These are phyloP conservation scores for Cystofilobasidium capitatum DNA, from an alignment of 768 basidiomycete genomes.

Conservation along the genomic window DNA sequence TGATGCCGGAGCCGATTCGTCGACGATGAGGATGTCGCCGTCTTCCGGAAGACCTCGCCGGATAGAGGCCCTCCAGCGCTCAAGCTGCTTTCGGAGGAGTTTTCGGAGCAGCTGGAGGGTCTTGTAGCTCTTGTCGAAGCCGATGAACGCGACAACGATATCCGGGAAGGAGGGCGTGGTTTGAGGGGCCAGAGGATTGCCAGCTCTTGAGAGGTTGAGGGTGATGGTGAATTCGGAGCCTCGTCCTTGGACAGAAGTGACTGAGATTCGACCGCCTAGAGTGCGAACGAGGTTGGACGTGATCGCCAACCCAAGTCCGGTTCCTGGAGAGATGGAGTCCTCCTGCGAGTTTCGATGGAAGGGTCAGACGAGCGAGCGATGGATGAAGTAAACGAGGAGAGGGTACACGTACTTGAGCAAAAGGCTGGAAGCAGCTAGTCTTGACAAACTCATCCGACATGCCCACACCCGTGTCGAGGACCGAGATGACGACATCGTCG, in stretches of 20 bases:
- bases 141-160: background rate
- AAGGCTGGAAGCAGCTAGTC: background rate
- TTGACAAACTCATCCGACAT: background rate
- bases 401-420: constrained; percentile 45
- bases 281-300: constrained; percentile 2
- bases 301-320: constrained; percentile 85
- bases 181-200: background rate
- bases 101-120: background rate
- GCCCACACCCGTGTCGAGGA: constrained; percentile 75
- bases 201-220: background rate
- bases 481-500: constrained; percentile 59
- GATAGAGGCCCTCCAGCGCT: background rate
- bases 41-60: background rate
- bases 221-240: constrained; percentile 1
- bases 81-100: background rate
- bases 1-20: background rate
- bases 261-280: constrained; percentile 1
- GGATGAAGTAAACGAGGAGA: background rate
- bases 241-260: background rate
- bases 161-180: background rate
- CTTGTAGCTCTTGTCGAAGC: background rate
- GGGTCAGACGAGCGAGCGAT: constrained; percentile 71
- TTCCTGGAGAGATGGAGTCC: constrained; percentile 83
- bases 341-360: constrained; percentile 97
- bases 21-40: background rate